Evolutionary conservation across 2,329 filamentous ascomycete species (phyloP).

Genomic region (Aureobasidium leucospermi): DNA sequence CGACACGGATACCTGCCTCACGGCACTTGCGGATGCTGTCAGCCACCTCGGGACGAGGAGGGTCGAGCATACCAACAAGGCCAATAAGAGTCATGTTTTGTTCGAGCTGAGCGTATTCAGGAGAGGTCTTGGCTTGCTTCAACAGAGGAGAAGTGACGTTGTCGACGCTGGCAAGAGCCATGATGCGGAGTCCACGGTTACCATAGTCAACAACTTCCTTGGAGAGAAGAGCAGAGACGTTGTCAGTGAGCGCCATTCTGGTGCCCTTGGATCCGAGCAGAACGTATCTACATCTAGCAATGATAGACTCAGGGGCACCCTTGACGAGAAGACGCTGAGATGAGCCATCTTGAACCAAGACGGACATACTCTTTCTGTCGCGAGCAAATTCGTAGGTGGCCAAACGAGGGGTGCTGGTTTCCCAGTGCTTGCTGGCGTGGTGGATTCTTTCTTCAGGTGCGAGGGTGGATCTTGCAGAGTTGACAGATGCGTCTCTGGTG

Average conservation of each 20-base stretch:
- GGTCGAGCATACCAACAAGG: slow-evolving; percentile 92
- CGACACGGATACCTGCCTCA: slow-evolving; percentile 88
- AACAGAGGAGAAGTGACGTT: slow-evolving; percentile 63
- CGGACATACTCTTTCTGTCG: slow-evolving; percentile 98
- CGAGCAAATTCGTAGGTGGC: slow-evolving; percentile 95
- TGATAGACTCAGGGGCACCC: slow-evolving; percentile 87
- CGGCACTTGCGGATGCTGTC: slow-evolving; percentile 81
- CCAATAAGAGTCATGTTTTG: slow-evolving; percentile 92
- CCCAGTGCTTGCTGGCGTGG: slow-evolving; percentile 77
- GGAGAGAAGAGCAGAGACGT: slow-evolving; percentile 62
- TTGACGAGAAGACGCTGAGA: slow-evolving; percentile 85
- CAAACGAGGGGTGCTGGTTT: slow-evolving; percentile 64
- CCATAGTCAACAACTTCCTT: slow-evolving; percentile 84
- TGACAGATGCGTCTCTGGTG: slow-evolving; percentile 59
- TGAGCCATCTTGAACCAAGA: slow-evolving; percentile 65
- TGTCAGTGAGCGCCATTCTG: slow-evolving; percentile 62
- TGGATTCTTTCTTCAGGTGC: slow-evolving; percentile 60
- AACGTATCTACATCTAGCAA: slow-evolving; percentile 82
- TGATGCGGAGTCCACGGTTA: slow-evolving; percentile 86
- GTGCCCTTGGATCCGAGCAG: slow-evolving; percentile 73
- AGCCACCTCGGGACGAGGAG: slow-evolving; percentile 85
- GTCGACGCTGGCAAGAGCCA: slow-evolving; percentile 81
- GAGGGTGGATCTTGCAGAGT: slow-evolving; percentile 43
- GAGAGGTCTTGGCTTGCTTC: slow-evolving; percentile 65
- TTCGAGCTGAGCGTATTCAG: slow-evolving; percentile 80